These are phyloP conservation scores for Talaromyces thailandensis DNA, from an alignment of 495 filamentous ascomycete species.

Conservation along the genomic window DNA sequence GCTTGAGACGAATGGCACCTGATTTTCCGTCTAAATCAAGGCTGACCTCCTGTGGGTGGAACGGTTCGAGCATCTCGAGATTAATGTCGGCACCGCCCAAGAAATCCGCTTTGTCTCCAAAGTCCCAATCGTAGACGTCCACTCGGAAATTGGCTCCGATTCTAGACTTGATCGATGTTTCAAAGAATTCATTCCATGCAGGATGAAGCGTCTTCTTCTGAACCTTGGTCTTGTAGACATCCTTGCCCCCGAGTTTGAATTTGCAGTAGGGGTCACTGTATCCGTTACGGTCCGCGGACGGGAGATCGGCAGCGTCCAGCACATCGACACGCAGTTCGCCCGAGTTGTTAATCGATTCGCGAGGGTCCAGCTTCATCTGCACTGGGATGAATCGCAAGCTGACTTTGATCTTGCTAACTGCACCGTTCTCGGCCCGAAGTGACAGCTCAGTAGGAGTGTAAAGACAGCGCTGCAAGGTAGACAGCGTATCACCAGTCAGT, in stretches of 20 bases:
- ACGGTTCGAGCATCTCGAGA: constrained; percentile 75
- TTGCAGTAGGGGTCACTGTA: constrained; percentile 96
- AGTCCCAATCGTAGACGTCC: constrained; percentile 90
- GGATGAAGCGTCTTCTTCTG: constrained; percentile 96
- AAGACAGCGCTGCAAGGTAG: constrained; percentile 77
- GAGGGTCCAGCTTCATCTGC: constrained; percentile 86
- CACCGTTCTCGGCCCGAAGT: constrained; percentile 66
- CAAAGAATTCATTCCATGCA: constrained; percentile 93
- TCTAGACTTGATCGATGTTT: constrained; percentile 68
- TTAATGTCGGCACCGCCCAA: constrained; percentile 72
- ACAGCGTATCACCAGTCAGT: constrained; percentile 73
- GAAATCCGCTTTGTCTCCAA: constrained; percentile 83
- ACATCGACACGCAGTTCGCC: constrained; percentile 85
- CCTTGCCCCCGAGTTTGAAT: constrained; percentile 78
- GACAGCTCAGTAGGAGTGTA: constrained; percentile 81
- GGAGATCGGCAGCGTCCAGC: constrained; percentile 79
- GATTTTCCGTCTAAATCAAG: constrained; percentile 85
- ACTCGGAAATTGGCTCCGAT: constrained; percentile 80
- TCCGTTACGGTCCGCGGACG: constrained; percentile 88
- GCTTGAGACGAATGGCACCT: constrained; percentile 67
- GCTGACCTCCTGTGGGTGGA: constrained; percentile 59
- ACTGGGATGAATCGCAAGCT: constrained; percentile 90
- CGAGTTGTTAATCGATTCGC: constrained; percentile 98
- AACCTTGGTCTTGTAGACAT: constrained; percentile 84
- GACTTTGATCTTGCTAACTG: constrained; percentile 73